Evolutionary conservation across 169 alveolate genomes (phyloP).

Genomic region (Plasmodium gallinaceum): DNA sequence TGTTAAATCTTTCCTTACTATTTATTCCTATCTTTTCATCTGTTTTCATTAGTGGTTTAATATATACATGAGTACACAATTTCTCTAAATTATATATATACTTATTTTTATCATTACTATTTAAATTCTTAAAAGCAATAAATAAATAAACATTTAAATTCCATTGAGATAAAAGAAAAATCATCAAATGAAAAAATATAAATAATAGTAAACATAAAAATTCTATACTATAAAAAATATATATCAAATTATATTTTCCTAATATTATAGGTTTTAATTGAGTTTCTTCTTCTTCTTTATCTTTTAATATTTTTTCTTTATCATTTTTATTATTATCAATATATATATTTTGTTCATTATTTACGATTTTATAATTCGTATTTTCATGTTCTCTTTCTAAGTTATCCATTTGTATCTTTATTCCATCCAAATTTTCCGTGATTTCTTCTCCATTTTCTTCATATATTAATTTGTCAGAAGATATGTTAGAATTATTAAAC

Average conservation of each 20-base stretch:
- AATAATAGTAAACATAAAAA: conserved; percentile 46
- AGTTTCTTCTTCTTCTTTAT: conserved; percentile 4
- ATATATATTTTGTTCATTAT: background rate
- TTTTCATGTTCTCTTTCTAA: background rate
- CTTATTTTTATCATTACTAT: conserved; percentile 5
- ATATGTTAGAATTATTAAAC: background rate
- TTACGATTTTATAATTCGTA: background rate
- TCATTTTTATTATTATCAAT: background rate
- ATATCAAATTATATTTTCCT: conserved; percentile 67
- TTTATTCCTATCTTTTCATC: conserved; percentile 7
- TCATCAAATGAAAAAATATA: conserved; percentile 32
- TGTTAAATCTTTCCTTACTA: conserved; percentile 44
- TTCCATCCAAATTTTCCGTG: background rate
- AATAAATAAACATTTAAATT: conserved; percentile 23
- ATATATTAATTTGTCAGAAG: background rate
- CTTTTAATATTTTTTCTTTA: background rate
- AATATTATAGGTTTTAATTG: conserved; percentile 54
- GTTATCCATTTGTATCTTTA: background rate
- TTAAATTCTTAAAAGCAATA: conserved; percentile 13
- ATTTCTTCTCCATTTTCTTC: background rate
- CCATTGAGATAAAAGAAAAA: conserved; percentile 67
- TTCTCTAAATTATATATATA: conserved; percentile 40
- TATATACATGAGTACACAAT: conserved; percentile 62
- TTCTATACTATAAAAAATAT: conserved; percentile 62
- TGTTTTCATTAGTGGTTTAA: conserved; percentile 25